A percentile compares a stretch with the other conserved stretches of the same genome.
Evolutionary conservation across 257 asterid genomes (phyloP).

Genomic region (Penstemon newberryi): DNA sequence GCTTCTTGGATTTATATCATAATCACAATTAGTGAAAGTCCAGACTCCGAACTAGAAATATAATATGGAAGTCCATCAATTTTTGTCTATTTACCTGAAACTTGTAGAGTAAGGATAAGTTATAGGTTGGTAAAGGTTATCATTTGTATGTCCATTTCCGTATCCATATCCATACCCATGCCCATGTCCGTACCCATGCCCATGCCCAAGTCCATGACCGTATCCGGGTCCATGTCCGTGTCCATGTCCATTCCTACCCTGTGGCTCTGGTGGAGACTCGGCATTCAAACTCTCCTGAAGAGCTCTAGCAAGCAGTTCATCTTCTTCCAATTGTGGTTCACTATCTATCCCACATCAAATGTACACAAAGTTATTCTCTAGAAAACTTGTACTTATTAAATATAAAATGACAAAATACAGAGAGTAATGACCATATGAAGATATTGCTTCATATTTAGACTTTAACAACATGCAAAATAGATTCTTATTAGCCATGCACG

Average conservation of each 20-base stretch:
- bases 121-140: conserved; percentile 43
- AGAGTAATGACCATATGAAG: not conserved
- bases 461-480: conserved; percentile 5
- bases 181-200: conserved; percentile 25
- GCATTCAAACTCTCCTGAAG: conserved; percentile 64
- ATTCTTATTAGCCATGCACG: conserved; percentile 7
- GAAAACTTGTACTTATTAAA: not conserved
- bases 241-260: conserved; percentile 39
- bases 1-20: not conserved
- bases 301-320: conserved; percentile 66
- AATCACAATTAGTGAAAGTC: not conserved
- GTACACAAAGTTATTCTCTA: conserved; percentile 20
- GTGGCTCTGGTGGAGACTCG: conserved; percentile 53
- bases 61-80: no score
- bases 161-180: not conserved
- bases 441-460: conserved; percentile 2
- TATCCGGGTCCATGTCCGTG: conserved; percentile 35
- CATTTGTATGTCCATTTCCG: conserved; percentile 16
- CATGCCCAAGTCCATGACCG: conserved; percentile 36
- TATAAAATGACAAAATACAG: conserved; percentile 7
- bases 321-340: conserved; percentile 55
- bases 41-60: not conserved
- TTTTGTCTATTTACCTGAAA: conserved; percentile 34
- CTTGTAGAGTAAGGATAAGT: conserved; percentile 40
- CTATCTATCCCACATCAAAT: conserved; percentile 38